phyloP scores from a whole-genome alignment of 2,329 filamentous ascomycete genomes.

The Fusarium abutilonis region DNA sequence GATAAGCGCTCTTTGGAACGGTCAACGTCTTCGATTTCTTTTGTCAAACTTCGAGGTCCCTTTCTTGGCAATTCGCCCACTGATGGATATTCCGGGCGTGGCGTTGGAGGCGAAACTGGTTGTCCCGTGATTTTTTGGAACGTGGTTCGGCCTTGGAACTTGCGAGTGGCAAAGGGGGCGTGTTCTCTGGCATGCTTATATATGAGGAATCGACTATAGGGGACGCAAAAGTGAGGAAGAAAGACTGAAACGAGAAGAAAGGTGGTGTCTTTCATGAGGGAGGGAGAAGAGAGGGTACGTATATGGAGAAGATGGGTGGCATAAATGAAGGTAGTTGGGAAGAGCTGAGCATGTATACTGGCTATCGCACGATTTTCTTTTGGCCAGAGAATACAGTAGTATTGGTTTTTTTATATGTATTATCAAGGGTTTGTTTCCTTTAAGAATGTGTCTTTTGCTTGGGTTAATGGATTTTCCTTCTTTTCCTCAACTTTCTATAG shows the following conservation, averaged over 20 bases:
- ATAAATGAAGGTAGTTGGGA: background rate
- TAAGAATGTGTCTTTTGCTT: conserved; percentile 31
- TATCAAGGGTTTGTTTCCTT: conserved; percentile 30
- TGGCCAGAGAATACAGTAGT: conserved; percentile 8
- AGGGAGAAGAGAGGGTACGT: background rate
- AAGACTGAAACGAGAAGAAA: background rate
- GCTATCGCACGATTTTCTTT: conserved; percentile 14
- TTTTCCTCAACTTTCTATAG: conserved; percentile 5
- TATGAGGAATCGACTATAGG: conserved; percentile 3
- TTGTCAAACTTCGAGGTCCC: conserved; percentile 36
- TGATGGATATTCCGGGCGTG: conserved; percentile 43
- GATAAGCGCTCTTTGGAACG: conserved; percentile 12
- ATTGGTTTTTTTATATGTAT: conserved; percentile 18
- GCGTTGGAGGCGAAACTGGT: conserved; percentile 44
- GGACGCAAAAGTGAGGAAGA: conserved; percentile 7
- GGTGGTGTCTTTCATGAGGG: background rate
- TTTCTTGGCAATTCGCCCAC: conserved; percentile 41
- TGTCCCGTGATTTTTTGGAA: conserved; percentile 36
- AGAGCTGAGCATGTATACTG: conserved; percentile 12
- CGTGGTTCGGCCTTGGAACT: conserved; percentile 32
- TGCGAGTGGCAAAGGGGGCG: conserved; percentile 19
- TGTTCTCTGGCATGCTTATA: conserved; percentile 18
- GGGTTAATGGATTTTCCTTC: conserved; percentile 27
- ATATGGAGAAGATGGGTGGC: background rate
- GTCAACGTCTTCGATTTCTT: conserved; percentile 32